phyloP scores from a whole-genome alignment of 2,329 filamentous ascomycete genomes.

The Harringtonia aguacate region DNA sequence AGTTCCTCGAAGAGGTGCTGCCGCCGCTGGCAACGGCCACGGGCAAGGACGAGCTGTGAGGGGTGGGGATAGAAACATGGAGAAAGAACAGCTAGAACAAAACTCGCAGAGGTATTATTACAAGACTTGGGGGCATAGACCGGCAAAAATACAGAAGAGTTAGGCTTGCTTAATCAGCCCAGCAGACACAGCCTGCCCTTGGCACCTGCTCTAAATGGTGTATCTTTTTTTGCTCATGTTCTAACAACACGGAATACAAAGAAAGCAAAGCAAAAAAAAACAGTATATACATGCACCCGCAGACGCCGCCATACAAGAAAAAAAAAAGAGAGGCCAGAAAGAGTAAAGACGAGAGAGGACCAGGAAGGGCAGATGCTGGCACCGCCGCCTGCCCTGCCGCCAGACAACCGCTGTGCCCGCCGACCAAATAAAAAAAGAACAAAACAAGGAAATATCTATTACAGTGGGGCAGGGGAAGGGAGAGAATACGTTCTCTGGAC shows the following conservation, averaged over 20 bases:
- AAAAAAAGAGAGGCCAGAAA: too few relatives aligned
- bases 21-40: slow-evolving; percentile 26
- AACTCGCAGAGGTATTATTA: not conserved
- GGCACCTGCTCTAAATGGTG: too few relatives aligned
- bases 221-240: not conserved
- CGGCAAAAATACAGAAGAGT: too few relatives aligned
- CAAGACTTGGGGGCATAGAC: too few relatives aligned
- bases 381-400: too few relatives aligned
- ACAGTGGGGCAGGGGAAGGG: not conserved
- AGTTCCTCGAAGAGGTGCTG: slow-evolving; percentile 36
- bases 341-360: too few relatives aligned
- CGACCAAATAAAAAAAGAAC: not conserved
- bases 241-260: not conserved
- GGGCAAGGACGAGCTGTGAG: slow-evolving; percentile 17
- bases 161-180: too few relatives aligned
- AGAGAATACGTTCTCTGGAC: too few relatives aligned
- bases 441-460: not conserved
- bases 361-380: too few relatives aligned
- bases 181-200: too few relatives aligned
- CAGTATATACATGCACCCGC: not conserved
- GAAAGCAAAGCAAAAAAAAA: not conserved
- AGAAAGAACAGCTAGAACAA: not conserved
- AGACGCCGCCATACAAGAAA: too few relatives aligned
- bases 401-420: too few relatives aligned
- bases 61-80: not conserved